phyloP scores from a whole-genome alignment of 2,329 filamentous ascomycete genomes.

The Leptographium lundbergii region DNA sequence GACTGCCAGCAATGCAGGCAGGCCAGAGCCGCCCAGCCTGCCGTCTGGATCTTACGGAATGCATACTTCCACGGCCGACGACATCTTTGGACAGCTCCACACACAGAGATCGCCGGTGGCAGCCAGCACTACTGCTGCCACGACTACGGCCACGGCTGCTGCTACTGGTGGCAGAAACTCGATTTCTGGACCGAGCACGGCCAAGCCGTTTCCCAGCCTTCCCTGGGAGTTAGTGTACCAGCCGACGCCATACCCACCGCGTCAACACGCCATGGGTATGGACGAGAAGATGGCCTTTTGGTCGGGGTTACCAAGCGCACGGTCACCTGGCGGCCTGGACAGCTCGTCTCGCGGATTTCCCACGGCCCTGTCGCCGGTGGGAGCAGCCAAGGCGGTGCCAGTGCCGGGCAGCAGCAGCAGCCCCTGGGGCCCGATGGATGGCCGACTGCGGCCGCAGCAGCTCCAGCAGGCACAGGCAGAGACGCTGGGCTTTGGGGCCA shows the following conservation, averaged over 20 bases:
- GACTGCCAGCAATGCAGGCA: not conserved
- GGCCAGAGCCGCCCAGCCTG: constrained; percentile 4
- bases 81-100: constrained; percentile 31
- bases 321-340: not conserved
- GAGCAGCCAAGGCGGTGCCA: not conserved
- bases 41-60: constrained; percentile 38
- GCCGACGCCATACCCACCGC: constrained; percentile 1
- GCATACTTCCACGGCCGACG: constrained; percentile 37
- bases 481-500: not conserved
- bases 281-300: not conserved
- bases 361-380: constrained; percentile 9
- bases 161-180: not conserved
- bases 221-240: constrained; percentile 28
- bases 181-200: not conserved
- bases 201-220: constrained; percentile 27
- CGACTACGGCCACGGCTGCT: not conserved
- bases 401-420: not conserved
- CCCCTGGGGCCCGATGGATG: not conserved
- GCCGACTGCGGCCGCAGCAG: constrained; percentile 7
- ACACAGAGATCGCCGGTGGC: constrained; percentile 21
- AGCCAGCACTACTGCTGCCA: constrained; percentile 15
- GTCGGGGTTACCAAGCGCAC: not conserved
- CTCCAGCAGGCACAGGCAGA: constrained; percentile 8
- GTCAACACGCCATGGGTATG: not conserved
- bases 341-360: constrained; percentile 9